phyloP scores from a whole-genome alignment of 2,329 filamentous ascomycete genomes.

The Bimuria novae-zelandiae region DNA sequence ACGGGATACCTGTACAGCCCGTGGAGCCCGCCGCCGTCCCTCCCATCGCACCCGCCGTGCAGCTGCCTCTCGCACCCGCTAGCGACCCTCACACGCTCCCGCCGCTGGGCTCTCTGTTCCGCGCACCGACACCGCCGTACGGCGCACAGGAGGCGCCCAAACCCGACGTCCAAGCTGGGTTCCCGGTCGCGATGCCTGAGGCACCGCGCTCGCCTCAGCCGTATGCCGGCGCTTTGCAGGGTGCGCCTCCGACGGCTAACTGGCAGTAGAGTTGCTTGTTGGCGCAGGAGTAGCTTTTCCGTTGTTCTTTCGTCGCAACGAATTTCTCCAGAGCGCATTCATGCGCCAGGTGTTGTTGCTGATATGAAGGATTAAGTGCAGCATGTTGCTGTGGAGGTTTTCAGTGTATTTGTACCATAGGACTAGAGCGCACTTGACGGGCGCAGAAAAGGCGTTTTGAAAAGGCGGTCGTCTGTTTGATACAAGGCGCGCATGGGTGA shows the following conservation, averaged over 20 bases:
- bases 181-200: background rate
- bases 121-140: slow-evolving; percentile 30
- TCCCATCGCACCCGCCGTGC: background rate
- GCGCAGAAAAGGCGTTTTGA: background rate
- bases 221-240: slow-evolving; percentile 3
- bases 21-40: background rate
- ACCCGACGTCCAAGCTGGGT: slow-evolving; percentile 5
- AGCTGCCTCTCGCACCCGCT: slow-evolving; percentile 8
- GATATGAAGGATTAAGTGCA: too few species aligned
- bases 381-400: too few species aligned
- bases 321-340: too few species aligned
- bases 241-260: slow-evolving; percentile 16
- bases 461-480: background rate
- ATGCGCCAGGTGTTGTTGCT: too few species aligned
- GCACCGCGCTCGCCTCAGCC: slow-evolving; percentile 1
- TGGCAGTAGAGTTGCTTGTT: slow-evolving; percentile 22
- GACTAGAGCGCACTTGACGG: background rate
- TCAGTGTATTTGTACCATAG: too few species aligned
- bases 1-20: background rate
- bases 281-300: background rate
- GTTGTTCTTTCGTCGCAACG: too few species aligned
- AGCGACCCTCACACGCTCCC: slow-evolving; percentile 12
- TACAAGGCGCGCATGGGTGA: background rate
- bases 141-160: slow-evolving; percentile 23
- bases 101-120: slow-evolving; percentile 21